These are phyloP conservation scores for Lepidium africanum DNA, from an alignment of 345 rosid species.

Conservation along the genomic window DNA sequence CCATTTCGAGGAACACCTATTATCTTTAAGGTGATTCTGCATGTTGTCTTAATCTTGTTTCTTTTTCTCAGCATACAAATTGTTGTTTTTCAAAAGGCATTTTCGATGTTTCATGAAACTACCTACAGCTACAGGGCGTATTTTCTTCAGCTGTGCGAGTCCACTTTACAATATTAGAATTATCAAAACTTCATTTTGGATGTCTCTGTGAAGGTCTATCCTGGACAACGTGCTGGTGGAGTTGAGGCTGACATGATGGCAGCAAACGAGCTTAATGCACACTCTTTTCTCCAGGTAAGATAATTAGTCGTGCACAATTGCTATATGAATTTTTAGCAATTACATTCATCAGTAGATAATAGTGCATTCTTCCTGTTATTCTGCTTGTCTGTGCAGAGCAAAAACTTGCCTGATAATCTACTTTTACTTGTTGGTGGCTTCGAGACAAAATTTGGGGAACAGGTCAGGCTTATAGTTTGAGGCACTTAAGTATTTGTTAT, in stretches of 20 bases:
- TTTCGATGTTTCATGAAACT: not conserved
- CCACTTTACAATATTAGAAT: not conserved
- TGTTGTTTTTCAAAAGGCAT: not conserved
- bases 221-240: constrained; percentile 76
- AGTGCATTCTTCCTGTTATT: not conserved
- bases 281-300: constrained; percentile 81
- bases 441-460: constrained; percentile 87
- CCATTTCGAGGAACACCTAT: constrained; percentile 56
- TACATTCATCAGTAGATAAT: not conserved
- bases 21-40: constrained; percentile 56
- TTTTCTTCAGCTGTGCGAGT: not conserved
- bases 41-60: not conserved
- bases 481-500: constrained; percentile 8
- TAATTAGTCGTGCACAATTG: constrained; percentile 14
- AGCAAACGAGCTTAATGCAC: constrained; percentile 84
- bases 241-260: constrained; percentile 97
- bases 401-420: constrained; percentile 60
- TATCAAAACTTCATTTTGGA: not conserved
- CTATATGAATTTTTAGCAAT: not conserved
- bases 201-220: constrained; percentile 67
- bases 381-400: constrained; percentile 46
- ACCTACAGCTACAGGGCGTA: not conserved
- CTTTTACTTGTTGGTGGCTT: constrained; percentile 76
- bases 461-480: constrained; percentile 41
- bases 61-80: not conserved